Percentiles rank a stretch among this genome's conserved stretches.
Conservation (phyloP, 805 yeast species). For the Ogataea sp. region DNA sequence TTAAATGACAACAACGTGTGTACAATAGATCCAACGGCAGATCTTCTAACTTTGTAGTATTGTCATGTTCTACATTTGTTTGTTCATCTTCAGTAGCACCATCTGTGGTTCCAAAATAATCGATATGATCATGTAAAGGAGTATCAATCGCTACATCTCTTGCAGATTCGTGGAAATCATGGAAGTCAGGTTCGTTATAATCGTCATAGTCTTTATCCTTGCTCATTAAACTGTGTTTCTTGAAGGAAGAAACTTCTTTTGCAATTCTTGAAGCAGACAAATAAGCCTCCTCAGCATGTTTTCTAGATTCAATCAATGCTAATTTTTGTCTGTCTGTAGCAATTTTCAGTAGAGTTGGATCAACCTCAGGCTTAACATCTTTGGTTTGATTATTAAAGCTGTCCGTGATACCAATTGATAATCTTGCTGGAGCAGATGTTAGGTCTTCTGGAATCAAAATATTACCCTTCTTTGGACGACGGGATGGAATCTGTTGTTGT, state of each 20-base stretch:
- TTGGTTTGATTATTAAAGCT: slow-evolving; percentile 26
- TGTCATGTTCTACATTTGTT: slow-evolving; percentile 14
- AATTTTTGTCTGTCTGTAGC: slow-evolving; percentile 54
- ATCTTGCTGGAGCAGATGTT: slow-evolving; percentile 50
- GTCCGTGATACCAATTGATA: slow-evolving; percentile 62
- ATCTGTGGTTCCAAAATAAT: slow-evolving; percentile 22
- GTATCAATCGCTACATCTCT: slow-evolving; percentile 51
- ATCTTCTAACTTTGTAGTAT: slow-evolving; percentile 4
- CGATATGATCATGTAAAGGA: slow-evolving; percentile 45
- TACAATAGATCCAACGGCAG: slow-evolving; percentile 41
- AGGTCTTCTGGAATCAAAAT: slow-evolving; percentile 61
- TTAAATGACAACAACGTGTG: slow-evolving; percentile 40
- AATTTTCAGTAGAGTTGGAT: slow-evolving; percentile 39
- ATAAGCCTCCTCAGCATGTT: slow-evolving; percentile 74
- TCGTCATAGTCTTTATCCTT: slow-evolving; percentile 17
- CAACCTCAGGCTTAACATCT: slow-evolving; percentile 22
- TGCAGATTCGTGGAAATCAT: slow-evolving; percentile 5
- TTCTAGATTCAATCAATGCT: slow-evolving; percentile 52
- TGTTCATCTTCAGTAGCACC: slow-evolving; percentile 2
- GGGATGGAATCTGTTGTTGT: slow-evolving; percentile 54
- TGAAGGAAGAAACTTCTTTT: slow-evolving; percentile 48
- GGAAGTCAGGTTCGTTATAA: slow-evolving; percentile 15
- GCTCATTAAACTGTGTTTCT: slow-evolving; percentile 8
- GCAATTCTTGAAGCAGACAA: slow-evolving; percentile 63
- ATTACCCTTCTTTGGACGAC: slow-evolving; percentile 46